These are phyloP conservation scores for Cudoniella acicularis DNA, from an alignment of 495 filamentous ascomycete species.

Conservation along the genomic window DNA sequence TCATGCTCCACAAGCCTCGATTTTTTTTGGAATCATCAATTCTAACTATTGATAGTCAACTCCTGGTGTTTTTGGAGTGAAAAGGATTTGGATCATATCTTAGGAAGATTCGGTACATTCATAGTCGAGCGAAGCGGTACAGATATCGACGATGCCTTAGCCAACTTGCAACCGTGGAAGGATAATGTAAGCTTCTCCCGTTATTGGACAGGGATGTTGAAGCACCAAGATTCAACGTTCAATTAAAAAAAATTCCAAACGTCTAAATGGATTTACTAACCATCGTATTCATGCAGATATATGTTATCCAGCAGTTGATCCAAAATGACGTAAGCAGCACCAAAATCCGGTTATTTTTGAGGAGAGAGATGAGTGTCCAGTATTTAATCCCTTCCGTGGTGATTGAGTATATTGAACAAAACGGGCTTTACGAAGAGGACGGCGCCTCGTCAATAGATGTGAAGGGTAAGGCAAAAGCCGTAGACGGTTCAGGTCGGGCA, in stretches of 20 bases:
- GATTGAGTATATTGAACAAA: slow-evolving; percentile 74
- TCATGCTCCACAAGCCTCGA: no score
- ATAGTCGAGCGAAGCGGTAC: slow-evolving; percentile 89
- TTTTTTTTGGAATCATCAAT: no score
- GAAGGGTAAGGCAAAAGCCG: slow-evolving; percentile 33
- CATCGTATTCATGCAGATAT: slow-evolving; percentile 19
- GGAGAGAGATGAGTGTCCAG: slow-evolving; percentile 67
- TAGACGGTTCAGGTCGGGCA: slow-evolving; percentile 7
- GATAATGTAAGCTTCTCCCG: slow-evolving; percentile 71
- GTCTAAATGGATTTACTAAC: background rate
- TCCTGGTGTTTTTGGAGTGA: slow-evolving; percentile 73
- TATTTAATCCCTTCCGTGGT: slow-evolving; percentile 63
- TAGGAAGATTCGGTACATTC: slow-evolving; percentile 83
- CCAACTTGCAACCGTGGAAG: slow-evolving; percentile 62
- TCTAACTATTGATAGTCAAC: slow-evolving; percentile 25
- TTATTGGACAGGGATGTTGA: slow-evolving; percentile 16
- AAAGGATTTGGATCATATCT: slow-evolving; percentile 79
- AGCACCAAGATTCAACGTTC: background rate
- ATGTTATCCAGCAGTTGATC: slow-evolving; percentile 84
- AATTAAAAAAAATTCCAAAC: background rate
- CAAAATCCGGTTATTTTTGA: slow-evolving; percentile 80
- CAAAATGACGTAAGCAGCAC: slow-evolving; percentile 88
- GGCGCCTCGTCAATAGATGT: slow-evolving; percentile 22
- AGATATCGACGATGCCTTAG: slow-evolving; percentile 78
- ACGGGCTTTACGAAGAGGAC: slow-evolving; percentile 71